A percentile compares a stretch with the other conserved stretches of the same genome.
Evolutionary conservation across 2,329 filamentous ascomycete species (phyloP).

Genomic region (Fusarium transvaalense): DNA sequence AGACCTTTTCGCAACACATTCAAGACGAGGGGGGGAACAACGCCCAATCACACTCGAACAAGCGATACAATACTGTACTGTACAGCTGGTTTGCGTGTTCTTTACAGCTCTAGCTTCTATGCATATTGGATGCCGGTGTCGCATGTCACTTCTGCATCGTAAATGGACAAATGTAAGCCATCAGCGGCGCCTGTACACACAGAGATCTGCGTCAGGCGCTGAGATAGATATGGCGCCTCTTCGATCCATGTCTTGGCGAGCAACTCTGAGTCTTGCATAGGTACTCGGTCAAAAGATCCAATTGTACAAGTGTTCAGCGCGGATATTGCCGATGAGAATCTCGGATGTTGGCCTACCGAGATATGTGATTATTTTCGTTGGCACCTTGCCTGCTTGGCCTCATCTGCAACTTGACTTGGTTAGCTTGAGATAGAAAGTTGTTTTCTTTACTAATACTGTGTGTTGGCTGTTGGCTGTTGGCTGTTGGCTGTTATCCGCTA

Average conservation of each 20-base stretch:
- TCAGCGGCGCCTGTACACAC: background rate
- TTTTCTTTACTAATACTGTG: background rate
- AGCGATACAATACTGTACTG: background rate
- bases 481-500: no score
- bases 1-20: background rate
- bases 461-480: background rate
- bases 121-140: background rate
- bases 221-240: background rate
- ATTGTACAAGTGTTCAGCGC: background rate
- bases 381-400: background rate
- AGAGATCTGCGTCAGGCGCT: background rate
- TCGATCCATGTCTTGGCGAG: background rate
- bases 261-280: background rate
- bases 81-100: background rate
- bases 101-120: background rate
- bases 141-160: background rate
- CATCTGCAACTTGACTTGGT: background rate
- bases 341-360: background rate
- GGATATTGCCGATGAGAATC: background rate
- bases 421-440: background rate
- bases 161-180: background rate
- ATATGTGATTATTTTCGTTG: background rate
- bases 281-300: background rate
- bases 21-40: background rate
- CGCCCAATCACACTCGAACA: background rate